These are phyloP conservation scores for Paracorniculantispora psalliotae DNA, from an alignment of 2,329 filamentous ascomycete genomes.

Conservation along the genomic window DNA sequence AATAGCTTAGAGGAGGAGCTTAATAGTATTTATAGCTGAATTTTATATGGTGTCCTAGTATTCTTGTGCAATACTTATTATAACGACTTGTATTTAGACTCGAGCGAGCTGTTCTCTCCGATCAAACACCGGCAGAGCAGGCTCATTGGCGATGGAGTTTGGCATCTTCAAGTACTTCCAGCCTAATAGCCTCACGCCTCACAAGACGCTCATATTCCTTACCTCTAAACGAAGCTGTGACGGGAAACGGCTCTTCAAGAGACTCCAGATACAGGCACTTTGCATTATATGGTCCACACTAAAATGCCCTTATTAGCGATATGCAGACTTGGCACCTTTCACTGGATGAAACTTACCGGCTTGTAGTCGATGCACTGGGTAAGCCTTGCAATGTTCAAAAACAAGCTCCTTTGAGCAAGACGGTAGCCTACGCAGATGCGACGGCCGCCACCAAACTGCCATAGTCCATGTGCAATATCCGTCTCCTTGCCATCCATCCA, in stretches of 20 bases:
- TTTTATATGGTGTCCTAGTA: too few species aligned
- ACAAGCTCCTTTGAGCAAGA: slow-evolving; percentile 23
- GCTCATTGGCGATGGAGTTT: background rate
- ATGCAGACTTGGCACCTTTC: background rate
- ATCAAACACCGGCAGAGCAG: background rate
- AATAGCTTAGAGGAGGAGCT: background rate
- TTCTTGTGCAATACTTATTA: too few species aligned
- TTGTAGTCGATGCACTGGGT: slow-evolving; percentile 22
- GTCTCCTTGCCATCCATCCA: slow-evolving; percentile 28
- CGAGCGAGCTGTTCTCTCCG: background rate
- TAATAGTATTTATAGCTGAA: too few species aligned
- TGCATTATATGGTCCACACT: slow-evolving; percentile 11
- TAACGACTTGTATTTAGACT: background rate
- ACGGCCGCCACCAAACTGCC: slow-evolving; percentile 24
- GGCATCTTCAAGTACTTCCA: background rate
- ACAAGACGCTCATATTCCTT: slow-evolving; percentile 14
- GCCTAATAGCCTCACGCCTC: background rate
- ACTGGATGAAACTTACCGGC: slow-evolving; percentile 1
- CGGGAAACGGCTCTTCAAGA: slow-evolving; percentile 18
- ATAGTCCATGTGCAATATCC: slow-evolving; percentile 20
- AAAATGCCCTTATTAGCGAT: background rate
- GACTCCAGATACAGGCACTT: slow-evolving; percentile 13
- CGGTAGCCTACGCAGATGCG: slow-evolving; percentile 22
- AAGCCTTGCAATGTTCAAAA: slow-evolving; percentile 22
- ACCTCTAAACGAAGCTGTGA: slow-evolving; percentile 13